These are phyloP conservation scores for Yarrowia yakushimensis DNA, from an alignment of 805 yeast species.

Conservation along the genomic window DNA sequence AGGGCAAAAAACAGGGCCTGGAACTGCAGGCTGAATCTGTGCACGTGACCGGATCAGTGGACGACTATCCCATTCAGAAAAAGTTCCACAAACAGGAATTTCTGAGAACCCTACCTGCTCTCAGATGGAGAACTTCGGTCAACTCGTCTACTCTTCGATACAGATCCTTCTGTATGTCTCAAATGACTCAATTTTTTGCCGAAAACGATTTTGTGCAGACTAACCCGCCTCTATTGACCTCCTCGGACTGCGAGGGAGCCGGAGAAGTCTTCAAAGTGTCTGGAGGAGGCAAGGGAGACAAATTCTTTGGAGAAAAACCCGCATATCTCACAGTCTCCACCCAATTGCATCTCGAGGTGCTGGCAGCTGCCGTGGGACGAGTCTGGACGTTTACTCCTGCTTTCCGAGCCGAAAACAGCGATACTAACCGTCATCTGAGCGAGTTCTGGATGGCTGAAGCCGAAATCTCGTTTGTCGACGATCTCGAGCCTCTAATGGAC, in stretches of 20 bases:
- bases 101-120: constrained; percentile 68
- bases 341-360: constrained; percentile 82
- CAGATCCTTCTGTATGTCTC: constrained; percentile 62
- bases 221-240: constrained; percentile 80
- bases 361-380: constrained; percentile 67
- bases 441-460: constrained; percentile 99
- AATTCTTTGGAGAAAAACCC: constrained; percentile 44
- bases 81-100: constrained; percentile 64
- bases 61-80: constrained; percentile 77
- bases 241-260: constrained; percentile 96
- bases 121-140: constrained; percentile 70
- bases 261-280: constrained; percentile 78
- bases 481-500: constrained; percentile 56
- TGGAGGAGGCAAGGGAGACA: constrained; percentile 37
- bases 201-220: constrained; percentile 60
- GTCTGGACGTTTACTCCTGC: constrained; percentile 92
- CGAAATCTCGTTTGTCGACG: constrained; percentile 66
- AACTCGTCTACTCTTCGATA: constrained; percentile 65
- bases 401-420: constrained; percentile 88
- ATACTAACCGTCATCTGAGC: constrained; percentile 84
- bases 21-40: constrained; percentile 48
- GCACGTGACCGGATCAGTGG: constrained; percentile 57
- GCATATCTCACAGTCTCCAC: constrained; percentile 85
- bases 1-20: constrained; percentile 50
- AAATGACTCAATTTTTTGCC: constrained; percentile 54